Evolutionary conservation across 305 asterid species (phyloP).

Genomic region (Solanum hybrid): DNA sequence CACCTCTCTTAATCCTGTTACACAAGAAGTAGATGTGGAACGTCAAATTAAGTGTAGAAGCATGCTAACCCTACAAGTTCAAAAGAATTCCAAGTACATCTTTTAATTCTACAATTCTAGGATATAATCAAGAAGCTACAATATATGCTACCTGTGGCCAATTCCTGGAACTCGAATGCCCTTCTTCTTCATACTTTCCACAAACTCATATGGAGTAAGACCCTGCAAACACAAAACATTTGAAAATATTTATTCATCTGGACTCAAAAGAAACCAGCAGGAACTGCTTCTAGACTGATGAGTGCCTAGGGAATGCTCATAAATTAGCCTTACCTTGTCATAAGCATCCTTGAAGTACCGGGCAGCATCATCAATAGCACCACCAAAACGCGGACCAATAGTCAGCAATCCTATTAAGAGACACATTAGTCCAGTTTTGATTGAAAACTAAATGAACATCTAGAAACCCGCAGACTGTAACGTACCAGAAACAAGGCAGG

Average conservation of each 20-base stretch:
- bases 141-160: constrained; percentile 73
- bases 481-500: constrained; percentile 88
- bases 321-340: constrained; percentile 50
- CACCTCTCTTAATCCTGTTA: constrained; percentile 88
- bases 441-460: not conserved
- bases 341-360: constrained; percentile 98
- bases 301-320: not conserved
- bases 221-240: constrained; percentile 30
- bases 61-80: not conserved
- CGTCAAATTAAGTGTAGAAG: not conserved
- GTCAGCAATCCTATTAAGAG: constrained; percentile 71
- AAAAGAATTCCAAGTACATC: not conserved
- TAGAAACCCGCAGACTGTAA: not conserved
- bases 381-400: constrained; percentile 97
- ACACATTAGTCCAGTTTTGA: not conserved
- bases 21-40: constrained; percentile 6
- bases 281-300: not conserved
- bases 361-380: constrained; percentile 98
- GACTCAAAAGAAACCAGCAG: not conserved
- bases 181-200: constrained; percentile 96
- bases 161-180: constrained; percentile 98
- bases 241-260: not conserved
- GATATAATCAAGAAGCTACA: not conserved
- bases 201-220: constrained; percentile 87
- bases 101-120: not conserved